Conservation (phyloP, 192 early-diverging fungal species). For the Linnemannia zychae region DNA sequence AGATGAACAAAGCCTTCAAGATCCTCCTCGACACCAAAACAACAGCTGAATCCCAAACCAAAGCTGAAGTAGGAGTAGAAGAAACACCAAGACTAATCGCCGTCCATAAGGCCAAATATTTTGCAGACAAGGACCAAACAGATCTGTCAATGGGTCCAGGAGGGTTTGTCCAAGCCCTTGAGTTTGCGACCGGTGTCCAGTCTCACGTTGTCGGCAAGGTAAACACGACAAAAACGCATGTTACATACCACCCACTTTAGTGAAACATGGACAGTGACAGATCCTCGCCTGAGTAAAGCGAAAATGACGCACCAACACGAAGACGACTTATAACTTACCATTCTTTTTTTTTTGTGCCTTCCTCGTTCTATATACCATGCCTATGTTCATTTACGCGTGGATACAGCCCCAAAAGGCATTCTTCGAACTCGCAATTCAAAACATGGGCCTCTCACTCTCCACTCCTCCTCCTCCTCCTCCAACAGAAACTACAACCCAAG, state of each 20-base stretch:
- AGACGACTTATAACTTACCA: background rate
- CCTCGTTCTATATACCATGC: too few species aligned
- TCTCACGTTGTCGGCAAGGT: conserved; percentile 85
- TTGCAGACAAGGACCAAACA: conserved; percentile 67
- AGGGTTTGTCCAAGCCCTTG: conserved; percentile 89
- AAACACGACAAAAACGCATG: background rate
- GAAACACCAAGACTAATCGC: conserved; percentile 67
- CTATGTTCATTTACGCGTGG: background rate
- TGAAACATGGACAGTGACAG: too few species aligned
- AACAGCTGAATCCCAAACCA: conserved; percentile 45
- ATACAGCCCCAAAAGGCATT: conserved; percentile 74
- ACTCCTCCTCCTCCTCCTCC: background rate
- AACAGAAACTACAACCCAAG: too few species aligned
- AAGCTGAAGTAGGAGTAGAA: background rate
- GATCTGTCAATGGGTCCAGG: conserved; percentile 87
- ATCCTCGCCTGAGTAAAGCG: too few species aligned
- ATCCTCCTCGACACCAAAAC: conserved; percentile 67
- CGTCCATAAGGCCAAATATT: conserved; percentile 89
- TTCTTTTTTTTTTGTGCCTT: background rate
- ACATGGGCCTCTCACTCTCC: conserved; percentile 60
- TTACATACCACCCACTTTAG: too few species aligned
- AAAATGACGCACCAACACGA: too few species aligned
- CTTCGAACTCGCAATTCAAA: conserved; percentile 81
- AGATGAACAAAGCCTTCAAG: conserved; percentile 85
- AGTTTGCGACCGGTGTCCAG: conserved; percentile 77